Conservation (phyloP, 768 basidiomycete species). For the Amanita muscaria region DNA sequence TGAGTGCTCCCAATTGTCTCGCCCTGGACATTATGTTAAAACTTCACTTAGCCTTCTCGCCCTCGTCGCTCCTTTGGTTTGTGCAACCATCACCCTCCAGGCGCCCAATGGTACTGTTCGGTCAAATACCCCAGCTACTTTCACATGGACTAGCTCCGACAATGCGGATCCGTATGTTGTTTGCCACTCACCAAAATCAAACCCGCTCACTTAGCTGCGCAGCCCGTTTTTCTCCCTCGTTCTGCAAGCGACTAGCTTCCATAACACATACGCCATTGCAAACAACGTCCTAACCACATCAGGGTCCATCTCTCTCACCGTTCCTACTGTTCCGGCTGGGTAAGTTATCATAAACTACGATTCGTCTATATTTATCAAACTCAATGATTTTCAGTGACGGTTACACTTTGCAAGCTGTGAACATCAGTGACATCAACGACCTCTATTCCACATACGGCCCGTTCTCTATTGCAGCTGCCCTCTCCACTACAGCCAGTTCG, state of each 20-base stretch:
- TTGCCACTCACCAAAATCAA: neutral
- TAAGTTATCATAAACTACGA: constrained; percentile 30
- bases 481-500: constrained; percentile 9
- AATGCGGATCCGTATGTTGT: constrained; percentile 34
- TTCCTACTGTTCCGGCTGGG: constrained; percentile 42
- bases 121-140: constrained; percentile 19
- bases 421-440: constrained; percentile 35
- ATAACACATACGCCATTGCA: constrained; percentile 44
- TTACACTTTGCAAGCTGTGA: constrained; percentile 42
- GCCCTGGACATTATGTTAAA: constrained; percentile 2
- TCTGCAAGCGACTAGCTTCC: constrained; percentile 40
- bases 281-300: constrained; percentile 38
- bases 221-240: constrained; percentile 33
- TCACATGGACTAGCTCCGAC: constrained; percentile 36
- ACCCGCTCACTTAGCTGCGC: neutral
- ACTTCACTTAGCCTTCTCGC: constrained; percentile 27
- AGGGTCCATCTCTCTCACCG: constrained; percentile 25
- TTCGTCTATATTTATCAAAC: neutral
- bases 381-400: constrained; percentile 24
- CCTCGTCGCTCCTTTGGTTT: constrained; percentile 36
- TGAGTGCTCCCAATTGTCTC: neutral
- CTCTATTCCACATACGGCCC: constrained; percentile 29
- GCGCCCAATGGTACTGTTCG: neutral
- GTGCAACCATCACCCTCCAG: constrained; percentile 21
- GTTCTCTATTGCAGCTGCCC: constrained; percentile 32